Percentiles rank a stretch among this genome's conserved stretches.
phyloP scores from a whole-genome alignment of 1,139 yeast genomes.

The Suhomyces yuchorum region DNA sequence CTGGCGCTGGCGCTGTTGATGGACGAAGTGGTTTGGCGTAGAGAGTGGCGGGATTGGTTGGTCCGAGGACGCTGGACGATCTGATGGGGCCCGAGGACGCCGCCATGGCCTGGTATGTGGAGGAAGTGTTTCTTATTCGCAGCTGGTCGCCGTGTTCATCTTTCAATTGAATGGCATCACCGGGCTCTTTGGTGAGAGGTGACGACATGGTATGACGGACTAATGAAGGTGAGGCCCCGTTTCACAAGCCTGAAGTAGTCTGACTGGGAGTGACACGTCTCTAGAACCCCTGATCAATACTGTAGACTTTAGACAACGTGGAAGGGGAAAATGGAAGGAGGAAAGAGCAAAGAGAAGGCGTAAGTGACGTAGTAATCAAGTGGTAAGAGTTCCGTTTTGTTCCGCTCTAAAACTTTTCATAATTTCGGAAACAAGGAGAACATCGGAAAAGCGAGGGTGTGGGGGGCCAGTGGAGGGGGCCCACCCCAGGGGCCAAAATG shows the following conservation, averaged over 20 bases:
- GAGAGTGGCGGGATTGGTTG: not conserved
- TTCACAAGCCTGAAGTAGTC: not conserved
- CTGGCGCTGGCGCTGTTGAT: not conserved
- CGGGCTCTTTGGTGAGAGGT: not conserved
- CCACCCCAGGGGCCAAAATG: not conserved
- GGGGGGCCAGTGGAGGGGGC: not conserved
- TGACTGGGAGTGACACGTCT: not conserved
- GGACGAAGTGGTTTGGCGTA: conserved; percentile 6
- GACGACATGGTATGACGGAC: not conserved
- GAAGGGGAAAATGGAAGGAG: too few species aligned
- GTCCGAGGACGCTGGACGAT: not conserved
- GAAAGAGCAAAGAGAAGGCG: not conserved
- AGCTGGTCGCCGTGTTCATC: not conserved
- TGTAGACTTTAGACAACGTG: not conserved
- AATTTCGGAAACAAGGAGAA: conserved; percentile 7
- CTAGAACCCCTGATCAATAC: not conserved
- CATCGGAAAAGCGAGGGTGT: conserved; percentile 5
- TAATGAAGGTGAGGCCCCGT: not conserved
- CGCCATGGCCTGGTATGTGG: not conserved
- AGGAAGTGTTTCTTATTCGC: conserved; percentile 1
- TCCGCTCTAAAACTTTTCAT: conserved; percentile 11
- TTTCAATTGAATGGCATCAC: not conserved
- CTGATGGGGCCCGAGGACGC: not conserved
- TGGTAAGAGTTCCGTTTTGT: conserved; percentile 8
- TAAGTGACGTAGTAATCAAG: not conserved